Base-by-base conservation (phyloP, 768 basidiomycete genomes). In the Leucosporidium creatinivorum region DNA sequence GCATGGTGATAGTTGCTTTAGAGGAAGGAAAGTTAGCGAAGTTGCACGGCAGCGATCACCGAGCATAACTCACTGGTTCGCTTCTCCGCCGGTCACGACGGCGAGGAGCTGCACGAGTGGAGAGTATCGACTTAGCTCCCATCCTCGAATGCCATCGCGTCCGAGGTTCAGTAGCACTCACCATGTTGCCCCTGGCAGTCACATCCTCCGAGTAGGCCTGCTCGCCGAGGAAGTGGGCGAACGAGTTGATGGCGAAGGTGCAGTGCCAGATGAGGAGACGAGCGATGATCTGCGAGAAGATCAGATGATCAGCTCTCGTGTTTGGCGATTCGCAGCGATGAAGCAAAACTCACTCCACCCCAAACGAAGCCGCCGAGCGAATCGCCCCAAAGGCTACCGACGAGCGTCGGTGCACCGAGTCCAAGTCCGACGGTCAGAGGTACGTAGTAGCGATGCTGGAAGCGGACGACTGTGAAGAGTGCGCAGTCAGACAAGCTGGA, bases 141-240 rank as follows among this genome's bases (percentile, higher is more conserved):
- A 44, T 44, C 8, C 2, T 17, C 31, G 36, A 9, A 0, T 23
- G 21, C 18, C 6, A n/a, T 13, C 23, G 33, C 12, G 3, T n/a
- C 15, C 18, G 1, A 25, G n/a, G n/a, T 10, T 17, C 39, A 44
- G 44, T 59, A 47, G 5, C 21, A 73, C 84, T 68, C 70, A 89
- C 88, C 36, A 88, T 75, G 74, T 86, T 89, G 18, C 88, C 86
- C 73, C 85, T 79, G 1, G 89, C 89, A 4, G 87, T 87, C 72
- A 90, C 84, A 72, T 90, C 89, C 71, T 89, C 87, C 4, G 87
- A 85, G 75, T 89, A 90, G 0, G 86, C 87, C 71, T 90, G 89
- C 25, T 89, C 74, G 13, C 89, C 89, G 21, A 88, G 83, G 86
- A 86, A 89, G 68, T 91, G 89, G 5, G 89, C 88, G 9, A 91